Conservation (phyloP, 495 filamentous ascomycete genomes). For the Ascodesmis nigricans region DNA sequence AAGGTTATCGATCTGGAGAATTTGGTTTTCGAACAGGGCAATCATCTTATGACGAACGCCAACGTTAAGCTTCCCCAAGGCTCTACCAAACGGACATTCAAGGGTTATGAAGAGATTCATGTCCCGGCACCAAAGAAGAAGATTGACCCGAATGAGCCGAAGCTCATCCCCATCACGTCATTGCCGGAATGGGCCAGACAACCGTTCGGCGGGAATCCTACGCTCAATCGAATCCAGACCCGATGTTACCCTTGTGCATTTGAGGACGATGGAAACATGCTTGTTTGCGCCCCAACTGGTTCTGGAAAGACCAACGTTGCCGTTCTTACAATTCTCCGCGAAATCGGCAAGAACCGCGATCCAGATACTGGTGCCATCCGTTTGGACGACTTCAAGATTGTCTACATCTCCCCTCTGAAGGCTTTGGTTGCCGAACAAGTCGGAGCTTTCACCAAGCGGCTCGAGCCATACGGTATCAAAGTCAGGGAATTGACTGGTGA, state of each 20-base stretch:
- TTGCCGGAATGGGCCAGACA: constrained; percentile 78
- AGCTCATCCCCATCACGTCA: constrained; percentile 56
- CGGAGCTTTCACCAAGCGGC: constrained; percentile 78
- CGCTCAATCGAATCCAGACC: constrained; percentile 88
- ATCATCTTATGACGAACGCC: constrained; percentile 94
- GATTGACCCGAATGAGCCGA: constrained; percentile 53
- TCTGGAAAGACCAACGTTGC: constrained; percentile 98
- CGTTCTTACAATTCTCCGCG: constrained; percentile 86
- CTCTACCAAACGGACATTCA: constrained; percentile 82
- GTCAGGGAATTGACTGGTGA: constrained; percentile 92
- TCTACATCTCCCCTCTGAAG: constrained; percentile 86
- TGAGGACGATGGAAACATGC: constrained; percentile 86
- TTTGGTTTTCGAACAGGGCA: constrained; percentile 90
- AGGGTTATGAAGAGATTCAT: constrained; percentile 96
- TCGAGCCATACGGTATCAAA: constrained; percentile 76
- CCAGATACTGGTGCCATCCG: constrained; percentile 69
- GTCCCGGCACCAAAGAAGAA: constrained; percentile 77
- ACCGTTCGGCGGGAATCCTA: constrained; percentile 48
- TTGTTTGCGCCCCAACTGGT: constrained; percentile 90
- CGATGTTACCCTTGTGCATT: constrained; percentile 82
- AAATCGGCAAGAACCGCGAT: constrained; percentile 89
- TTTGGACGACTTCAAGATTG: constrained; percentile 90
- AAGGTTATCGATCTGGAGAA: constrained; percentile 85
- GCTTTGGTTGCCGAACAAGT: constrained; percentile 93
- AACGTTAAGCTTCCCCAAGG: constrained; percentile 90